A percentile compares a stretch with the other conserved stretches of the same genome.
phyloP scores from a whole-genome alignment of 371 early-diverging fungal species.

The Syncephalastrum sp. region DNA sequence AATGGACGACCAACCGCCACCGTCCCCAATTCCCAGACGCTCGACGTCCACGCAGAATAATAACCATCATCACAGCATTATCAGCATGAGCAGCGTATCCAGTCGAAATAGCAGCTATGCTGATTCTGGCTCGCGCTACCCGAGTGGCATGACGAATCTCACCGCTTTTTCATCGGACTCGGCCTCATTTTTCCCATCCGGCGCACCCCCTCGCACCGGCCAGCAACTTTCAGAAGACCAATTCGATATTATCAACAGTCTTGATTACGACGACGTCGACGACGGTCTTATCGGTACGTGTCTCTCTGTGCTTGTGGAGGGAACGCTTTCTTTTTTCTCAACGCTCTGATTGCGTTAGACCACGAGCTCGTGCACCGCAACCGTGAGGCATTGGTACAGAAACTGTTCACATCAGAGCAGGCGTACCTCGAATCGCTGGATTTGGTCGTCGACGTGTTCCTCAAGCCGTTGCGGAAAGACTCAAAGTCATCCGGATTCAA shows the following conservation, averaged over 20 bases:
- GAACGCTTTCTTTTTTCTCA: background rate
- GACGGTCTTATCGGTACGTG: constrained; percentile 28
- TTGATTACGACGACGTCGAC: constrained; percentile 21
- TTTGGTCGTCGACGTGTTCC: constrained; percentile 26
- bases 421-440: constrained; percentile 38
- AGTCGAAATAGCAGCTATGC: constrained; percentile 16
- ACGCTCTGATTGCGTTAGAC: constrained; percentile 16
- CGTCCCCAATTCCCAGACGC: constrained; percentile 1
- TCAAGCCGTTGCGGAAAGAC: constrained; percentile 31
- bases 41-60: constrained; percentile 1
- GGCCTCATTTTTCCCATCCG: constrained; percentile 4
- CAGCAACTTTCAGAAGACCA: constrained; percentile 13
- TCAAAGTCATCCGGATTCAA: constrained; percentile 28
- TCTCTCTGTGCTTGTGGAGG: too few species aligned
- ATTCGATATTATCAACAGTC: constrained; percentile 18
- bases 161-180: constrained; percentile 14
- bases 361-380: constrained; percentile 35
- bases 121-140: constrained; percentile 12
- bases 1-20: too few species aligned
- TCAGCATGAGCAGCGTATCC: constrained; percentile 18
- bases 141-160: constrained; percentile 14
- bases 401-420: constrained; percentile 31
- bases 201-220: constrained; percentile 1
- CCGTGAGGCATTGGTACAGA: constrained; percentile 35
- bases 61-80: constrained; percentile 11